Evolutionary conservation across 2,329 filamentous ascomycete genomes (phyloP), one percentile per base, ranked within the genome.

Genomic region (Nemania sp.): DNA sequence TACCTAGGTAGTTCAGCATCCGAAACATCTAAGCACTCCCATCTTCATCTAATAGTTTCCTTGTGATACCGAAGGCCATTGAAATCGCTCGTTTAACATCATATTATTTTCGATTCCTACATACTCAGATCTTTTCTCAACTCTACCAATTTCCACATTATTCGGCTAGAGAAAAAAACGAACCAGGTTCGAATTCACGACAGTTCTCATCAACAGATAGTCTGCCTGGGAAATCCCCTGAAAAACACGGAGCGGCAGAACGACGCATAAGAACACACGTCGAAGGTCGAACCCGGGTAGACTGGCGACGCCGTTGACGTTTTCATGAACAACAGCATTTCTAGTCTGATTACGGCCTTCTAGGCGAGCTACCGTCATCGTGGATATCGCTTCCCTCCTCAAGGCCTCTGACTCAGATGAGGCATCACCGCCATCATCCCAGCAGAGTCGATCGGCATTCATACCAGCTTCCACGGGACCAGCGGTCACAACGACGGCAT

Each of bases 331-430:
- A 63, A 39, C 54, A 55, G 63, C 66, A 66, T 56, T 60, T 60
- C 44, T 58, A 58, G 64, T 66, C 68, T 60, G 53, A 64, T 53
- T 47, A 65, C 66, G 72, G 69, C 72, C 66, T 57, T 57, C 52
- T 67, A 69, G 64, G 63, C 64, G 61, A 72, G 69, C 69, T 64
- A 80, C 80, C 82, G 83, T 79, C 84, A 92, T 80, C 83, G 87
- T 96, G 91, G 91, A 96, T 92, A 95, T 96, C 88, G 85, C 89
- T 75, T 86, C 88, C 64, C 83, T 96, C 64, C 83, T 96, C 75
- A 90, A 92, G 81, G 82, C 80, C 70, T 77, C 84, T 70, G 85
- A 85, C 81, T 86, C 87, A 75, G 77, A 85, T 81, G 86, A 89
- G 81, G 86, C 86, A 72, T 79, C 79, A 65, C 73, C 74, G 58